Evolutionary conservation across 768 basidiomycete genomes (phyloP).

Genomic region (Saitozyma sp.): DNA sequence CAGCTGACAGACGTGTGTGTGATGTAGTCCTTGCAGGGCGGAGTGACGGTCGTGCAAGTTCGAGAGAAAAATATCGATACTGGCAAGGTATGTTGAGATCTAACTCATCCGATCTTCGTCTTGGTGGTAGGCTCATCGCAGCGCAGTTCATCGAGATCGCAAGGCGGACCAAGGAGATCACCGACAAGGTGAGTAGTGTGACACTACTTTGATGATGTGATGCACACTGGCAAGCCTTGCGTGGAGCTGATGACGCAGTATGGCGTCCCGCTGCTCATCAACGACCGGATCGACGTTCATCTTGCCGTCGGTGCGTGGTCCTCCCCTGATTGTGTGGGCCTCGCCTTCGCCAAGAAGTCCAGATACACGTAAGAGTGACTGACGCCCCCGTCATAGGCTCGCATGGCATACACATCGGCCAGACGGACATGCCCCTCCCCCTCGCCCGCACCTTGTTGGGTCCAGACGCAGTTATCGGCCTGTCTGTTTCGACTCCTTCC

Average conservation of each 20-base stretch:
- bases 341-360: not conserved
- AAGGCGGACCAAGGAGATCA: conserved; percentile 66
- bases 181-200: conserved; percentile 57
- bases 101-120: not conserved
- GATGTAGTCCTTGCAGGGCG: conserved; percentile 72
- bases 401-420: conserved; percentile 84
- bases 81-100: conserved; percentile 61
- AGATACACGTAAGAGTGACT: conserved; percentile 2
- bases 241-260: conserved; percentile 55
- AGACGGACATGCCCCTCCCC: conserved; percentile 75
- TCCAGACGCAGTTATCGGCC: conserved; percentile 69
- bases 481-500: conserved; percentile 69
- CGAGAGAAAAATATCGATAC: conserved; percentile 84
- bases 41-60: conserved; percentile 85
- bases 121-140: not conserved
- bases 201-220: not conserved
- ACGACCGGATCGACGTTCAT: conserved; percentile 70
- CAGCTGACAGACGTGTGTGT: too few relatives aligned
- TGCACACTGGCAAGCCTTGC: not conserved
- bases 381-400: conserved; percentile 19
- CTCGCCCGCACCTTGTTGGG: conserved; percentile 71
- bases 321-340: not conserved
- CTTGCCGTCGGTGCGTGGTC: conserved; percentile 64
- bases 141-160: conserved; percentile 76
- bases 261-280: conserved; percentile 76